Base-by-base conservation (phyloP, 179 eudicot genomes). In the Camellia oleifera region DNA sequence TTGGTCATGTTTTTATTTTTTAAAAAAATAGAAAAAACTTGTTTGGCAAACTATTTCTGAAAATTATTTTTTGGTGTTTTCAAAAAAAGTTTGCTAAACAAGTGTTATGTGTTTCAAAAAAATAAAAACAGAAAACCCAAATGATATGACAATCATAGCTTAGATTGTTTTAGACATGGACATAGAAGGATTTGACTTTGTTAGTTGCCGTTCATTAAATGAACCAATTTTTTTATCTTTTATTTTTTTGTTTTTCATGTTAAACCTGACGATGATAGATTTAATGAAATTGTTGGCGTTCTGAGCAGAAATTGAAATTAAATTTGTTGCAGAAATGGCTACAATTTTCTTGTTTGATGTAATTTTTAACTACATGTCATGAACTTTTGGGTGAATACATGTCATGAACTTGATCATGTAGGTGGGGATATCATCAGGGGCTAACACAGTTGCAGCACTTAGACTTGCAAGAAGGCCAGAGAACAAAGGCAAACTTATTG, bases 351-450 rank as follows among this genome's bases (percentile, higher is more conserved):
- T 64, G 60, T 48, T 65, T 12, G 7, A 23, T 8, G 7, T 50
- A 10, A 64, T 14, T 48, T 26, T 14, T 32, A 32, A 32, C 45
- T 23, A 7, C 60, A 10, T 67, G 18, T 18, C 9, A 11, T 9
- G 45, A 18, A 52, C 53, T 74, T 44, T 1, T 23, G 40, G 40
- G 40, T 32, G 40, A 32, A 32, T 23, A 7, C 60, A 10, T 67
- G 18, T 18, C 9, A 11, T 9, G 45, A 18, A 52, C 53, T 74
- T 70, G 56, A 40, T 77, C 8, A 3, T 87, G 69, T 65, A 93
- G 98, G 98, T 95, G 75, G 98, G 98, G 68, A 95, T 95, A 82
- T 93, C 98, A 71, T 95, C 98, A 7, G 98, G 98, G 57, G 98
- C 98, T 11, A 93, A 92, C 78, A 95, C 98, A 40, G 88, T 95